These are phyloP conservation scores for Ceratocystis variospora DNA, from an alignment of 2,329 filamentous ascomycete species.

Conservation along the genomic window DNA sequence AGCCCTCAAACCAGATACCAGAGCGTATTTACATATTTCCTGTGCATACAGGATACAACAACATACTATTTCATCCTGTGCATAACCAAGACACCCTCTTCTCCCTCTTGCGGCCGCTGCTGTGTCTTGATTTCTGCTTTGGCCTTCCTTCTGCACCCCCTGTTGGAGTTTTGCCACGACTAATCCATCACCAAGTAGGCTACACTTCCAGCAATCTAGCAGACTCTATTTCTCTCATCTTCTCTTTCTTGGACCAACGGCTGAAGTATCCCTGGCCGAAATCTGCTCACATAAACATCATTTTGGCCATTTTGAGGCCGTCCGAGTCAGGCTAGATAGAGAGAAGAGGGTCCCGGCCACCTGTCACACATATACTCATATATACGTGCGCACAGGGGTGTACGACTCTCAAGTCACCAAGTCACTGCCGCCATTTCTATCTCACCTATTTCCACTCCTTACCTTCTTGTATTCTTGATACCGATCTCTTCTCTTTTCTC, in stretches of 20 bases:
- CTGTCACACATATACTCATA: neutral
- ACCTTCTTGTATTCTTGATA: neutral
- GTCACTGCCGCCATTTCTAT: too few species aligned
- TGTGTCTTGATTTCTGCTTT: neutral
- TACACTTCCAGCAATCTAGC: too few species aligned
- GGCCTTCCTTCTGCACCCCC: neutral
- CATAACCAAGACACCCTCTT: too few species aligned
- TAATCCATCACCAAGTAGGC: too few species aligned
- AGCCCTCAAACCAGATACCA: too few species aligned
- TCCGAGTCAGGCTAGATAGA: neutral
- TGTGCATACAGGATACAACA: too few species aligned
- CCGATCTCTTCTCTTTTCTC: neutral
- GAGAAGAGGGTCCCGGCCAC: neutral
- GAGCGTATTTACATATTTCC: too few species aligned
- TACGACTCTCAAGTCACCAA: neutral
- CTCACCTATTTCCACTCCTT: too few species aligned
- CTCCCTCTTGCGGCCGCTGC: neutral
- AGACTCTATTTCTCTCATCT: too few species aligned
- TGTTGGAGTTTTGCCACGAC: too few species aligned
- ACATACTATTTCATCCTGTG: too few species aligned
- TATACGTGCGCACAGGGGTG: constrained; percentile 3
- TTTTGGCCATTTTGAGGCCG: neutral
- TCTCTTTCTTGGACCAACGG: neutral
- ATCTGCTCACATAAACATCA: neutral
- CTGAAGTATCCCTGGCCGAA: neutral